Conservation (phyloP, 2,329 filamentous ascomycete genomes). For the Metarhizium rileyi region DNA sequence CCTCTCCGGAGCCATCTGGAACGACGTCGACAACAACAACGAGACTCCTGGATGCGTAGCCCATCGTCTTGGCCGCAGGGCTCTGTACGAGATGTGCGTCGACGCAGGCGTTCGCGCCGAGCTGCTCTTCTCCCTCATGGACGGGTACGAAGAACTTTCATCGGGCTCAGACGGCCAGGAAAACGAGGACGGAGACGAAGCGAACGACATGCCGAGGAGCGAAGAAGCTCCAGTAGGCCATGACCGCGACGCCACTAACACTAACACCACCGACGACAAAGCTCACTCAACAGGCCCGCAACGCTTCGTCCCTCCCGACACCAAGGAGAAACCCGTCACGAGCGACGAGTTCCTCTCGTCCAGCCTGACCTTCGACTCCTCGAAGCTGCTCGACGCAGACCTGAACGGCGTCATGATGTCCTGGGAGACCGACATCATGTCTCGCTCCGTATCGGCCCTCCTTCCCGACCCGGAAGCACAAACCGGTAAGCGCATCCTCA, state of each 20-base stretch:
- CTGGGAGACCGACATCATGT: conserved; percentile 86
- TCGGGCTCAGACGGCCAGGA: conserved; percentile 44
- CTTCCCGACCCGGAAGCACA: conserved; percentile 28
- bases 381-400: conserved; percentile 61
- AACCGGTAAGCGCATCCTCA: conserved; percentile 60
- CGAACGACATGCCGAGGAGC: conserved; percentile 12
- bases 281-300: conserved; percentile 13
- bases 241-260: conserved; percentile 15
- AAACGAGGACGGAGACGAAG: conserved; percentile 29
- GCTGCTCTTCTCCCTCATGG: conserved; percentile 71
- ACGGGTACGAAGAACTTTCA: conserved; percentile 66
- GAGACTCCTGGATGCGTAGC: conserved; percentile 92
- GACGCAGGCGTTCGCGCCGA: conserved; percentile 88
- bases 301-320: conserved; percentile 24
- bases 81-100: conserved; percentile 73
- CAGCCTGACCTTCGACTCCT: conserved; percentile 51
- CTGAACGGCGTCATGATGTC: conserved; percentile 90
- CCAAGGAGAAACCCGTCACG: conserved; percentile 40
- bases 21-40: conserved; percentile 75
- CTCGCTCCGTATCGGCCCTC: conserved; percentile 59
- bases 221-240: conserved; percentile 22
- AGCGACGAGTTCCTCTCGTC: conserved; percentile 61
- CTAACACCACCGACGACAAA: conserved; percentile 19
- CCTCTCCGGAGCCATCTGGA: conserved; percentile 91
- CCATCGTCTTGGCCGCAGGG: conserved; percentile 52